These are phyloP conservation scores for Lasiosphaeria miniovina DNA, from an alignment of 495 filamentous ascomycete genomes.

Conservation along the genomic window DNA sequence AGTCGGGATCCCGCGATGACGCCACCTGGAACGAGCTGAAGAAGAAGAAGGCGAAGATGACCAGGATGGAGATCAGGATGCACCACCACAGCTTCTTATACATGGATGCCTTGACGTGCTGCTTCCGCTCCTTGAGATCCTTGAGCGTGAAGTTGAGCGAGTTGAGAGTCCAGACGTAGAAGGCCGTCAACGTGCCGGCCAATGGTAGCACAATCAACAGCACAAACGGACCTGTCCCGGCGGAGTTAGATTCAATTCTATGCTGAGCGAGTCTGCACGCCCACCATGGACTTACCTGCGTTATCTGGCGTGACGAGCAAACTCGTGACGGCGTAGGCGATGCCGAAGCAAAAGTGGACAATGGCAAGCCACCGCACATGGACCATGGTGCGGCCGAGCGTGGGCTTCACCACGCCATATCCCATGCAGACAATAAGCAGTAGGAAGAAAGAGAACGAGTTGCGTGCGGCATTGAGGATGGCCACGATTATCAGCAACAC, in stretches of 20 bases:
- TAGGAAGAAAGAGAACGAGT: slow-evolving; percentile 98
- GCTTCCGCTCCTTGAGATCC: slow-evolving; percentile 88
- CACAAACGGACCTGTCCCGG: slow-evolving; percentile 69
- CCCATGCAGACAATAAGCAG: slow-evolving; percentile 99
- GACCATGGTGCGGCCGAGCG: slow-evolving; percentile 90
- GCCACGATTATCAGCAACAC: slow-evolving; percentile 85
- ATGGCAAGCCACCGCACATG: slow-evolving; percentile 89
- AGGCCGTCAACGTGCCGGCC: slow-evolving; percentile 87
- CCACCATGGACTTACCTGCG: slow-evolving; percentile 43
- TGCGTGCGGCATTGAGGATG: slow-evolving; percentile 86
- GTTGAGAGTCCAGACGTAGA: slow-evolving; percentile 99
- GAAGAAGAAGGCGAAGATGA: slow-evolving; percentile 95
- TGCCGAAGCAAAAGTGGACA: slow-evolving; percentile 89
- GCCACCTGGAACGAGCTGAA: slow-evolving; percentile 94
- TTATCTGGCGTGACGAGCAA: slow-evolving; percentile 81
- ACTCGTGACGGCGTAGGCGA: slow-evolving; percentile 89
- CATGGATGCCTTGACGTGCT: slow-evolving; percentile 90
- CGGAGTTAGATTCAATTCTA: background rate
- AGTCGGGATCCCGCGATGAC: slow-evolving; percentile 74
- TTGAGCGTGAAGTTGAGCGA: slow-evolving; percentile 93
- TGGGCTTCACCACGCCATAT: slow-evolving; percentile 95
- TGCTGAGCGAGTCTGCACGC: background rate
- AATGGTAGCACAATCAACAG: slow-evolving; percentile 92
- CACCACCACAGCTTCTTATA: slow-evolving; percentile 99
- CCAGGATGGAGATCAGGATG: slow-evolving; percentile 84